Base-by-base conservation (phyloP, 345 rosid species). In the Erysimum cheiranthoides region DNA sequence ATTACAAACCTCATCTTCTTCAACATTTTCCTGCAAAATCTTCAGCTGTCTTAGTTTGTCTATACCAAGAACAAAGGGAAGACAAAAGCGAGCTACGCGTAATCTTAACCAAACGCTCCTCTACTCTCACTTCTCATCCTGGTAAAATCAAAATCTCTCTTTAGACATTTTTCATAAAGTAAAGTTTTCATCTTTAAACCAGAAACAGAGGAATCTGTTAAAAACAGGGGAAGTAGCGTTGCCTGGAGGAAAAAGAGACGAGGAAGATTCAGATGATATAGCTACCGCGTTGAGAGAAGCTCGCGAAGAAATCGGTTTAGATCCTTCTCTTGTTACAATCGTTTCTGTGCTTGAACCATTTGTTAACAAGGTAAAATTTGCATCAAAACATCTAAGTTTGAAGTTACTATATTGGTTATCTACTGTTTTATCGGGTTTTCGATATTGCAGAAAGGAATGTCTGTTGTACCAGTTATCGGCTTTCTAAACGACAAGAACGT, bases 241-340 rank as follows among this genome's bases (percentile, higher is more conserved):
- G 81, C 90, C 90, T 5, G 93, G 93, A 64, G 90, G 93, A 42
- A 86, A 82, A 70, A 70, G 78, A 67, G 90, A 88, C 40, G 79
- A 81, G 7, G 72, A 76, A 21, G 93, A 88, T 71, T 72, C 71
- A 34, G 84, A 86, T 79, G 83, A 88, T 62, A 76, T 78, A 42
- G 87, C 72, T 11, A 88, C 87, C 2, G 90, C 93, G 0, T 82
- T 83, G 47, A 83, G 93, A 77, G 93, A 88, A 79, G 93, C 93
- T 42, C 73, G 75, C 39, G 93, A 88, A 77, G 90, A 88, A 75
- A 88, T 88, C 4, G 87, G 90, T 28, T 72, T 88, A 78, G 89
- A 86, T 56, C 84, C 89, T 67, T 79, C 85, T 17, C 87, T 83
- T 73, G 86, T 86, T 63, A 72, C 82, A 34, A 74, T 85, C 13